Evolutionary conservation across 805 yeast species (phyloP).

Genomic region (Cyberlindnera maritima): DNA sequence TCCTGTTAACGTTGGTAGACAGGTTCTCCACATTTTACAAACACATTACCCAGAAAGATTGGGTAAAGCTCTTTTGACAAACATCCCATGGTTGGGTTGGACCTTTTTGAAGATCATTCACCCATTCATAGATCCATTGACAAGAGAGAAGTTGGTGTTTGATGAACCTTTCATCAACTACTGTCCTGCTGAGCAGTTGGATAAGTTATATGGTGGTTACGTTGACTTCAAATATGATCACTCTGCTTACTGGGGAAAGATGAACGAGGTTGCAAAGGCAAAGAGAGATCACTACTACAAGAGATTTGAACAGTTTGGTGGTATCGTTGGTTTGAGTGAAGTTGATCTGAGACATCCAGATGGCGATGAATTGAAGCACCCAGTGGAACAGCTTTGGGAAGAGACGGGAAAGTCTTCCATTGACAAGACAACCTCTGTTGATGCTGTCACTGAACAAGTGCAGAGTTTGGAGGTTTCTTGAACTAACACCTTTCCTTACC

Average conservation of each 20-base stretch:
- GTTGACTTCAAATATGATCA: conserved; percentile 85
- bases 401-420: conserved; percentile 2
- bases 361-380: conserved; percentile 16
- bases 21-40: conserved; percentile 89
- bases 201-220: conserved; percentile 78
- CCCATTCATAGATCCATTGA: conserved; percentile 95
- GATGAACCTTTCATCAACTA: conserved; percentile 85
- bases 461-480: conserved; percentile 10
- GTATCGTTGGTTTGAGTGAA: conserved; percentile 76
- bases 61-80: conserved; percentile 87
- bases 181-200: conserved; percentile 80
- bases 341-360: conserved; percentile 59
- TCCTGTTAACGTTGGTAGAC: conserved; percentile 84
- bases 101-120: conserved; percentile 86
- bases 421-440: conserved; percentile 3
- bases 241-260: conserved; percentile 70
- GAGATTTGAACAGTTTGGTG: conserved; percentile 71
- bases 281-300: conserved; percentile 63
- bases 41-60: conserved; percentile 97
- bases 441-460: conserved; percentile 14
- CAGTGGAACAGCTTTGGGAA: conserved; percentile 18
- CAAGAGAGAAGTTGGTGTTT: conserved; percentile 89
- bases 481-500: neutral
- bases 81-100: conserved; percentile 94
- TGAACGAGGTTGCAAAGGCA: conserved; percentile 56